phyloP scores from a whole-genome alignment of 1,284 basidiomycete species.

The Cryptococcus depauperatus region DNA sequence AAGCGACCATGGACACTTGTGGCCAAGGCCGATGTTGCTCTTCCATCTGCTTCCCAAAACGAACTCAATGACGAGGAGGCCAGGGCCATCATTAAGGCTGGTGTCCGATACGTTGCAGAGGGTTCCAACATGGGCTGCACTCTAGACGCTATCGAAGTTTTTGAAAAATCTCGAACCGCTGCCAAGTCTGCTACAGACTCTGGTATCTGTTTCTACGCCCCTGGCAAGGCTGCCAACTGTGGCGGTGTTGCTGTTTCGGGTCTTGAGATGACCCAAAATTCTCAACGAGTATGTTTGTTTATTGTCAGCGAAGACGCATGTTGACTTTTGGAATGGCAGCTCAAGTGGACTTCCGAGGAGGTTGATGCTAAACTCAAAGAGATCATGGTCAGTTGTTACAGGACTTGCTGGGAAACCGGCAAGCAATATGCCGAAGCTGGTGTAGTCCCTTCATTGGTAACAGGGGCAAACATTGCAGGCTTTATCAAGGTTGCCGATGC shows the following conservation, averaged over 20 bases:
- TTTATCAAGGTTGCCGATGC: constrained; percentile 59
- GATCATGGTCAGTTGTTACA: constrained; percentile 65
- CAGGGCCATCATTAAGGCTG: constrained; percentile 59
- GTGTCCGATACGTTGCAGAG: constrained; percentile 66
- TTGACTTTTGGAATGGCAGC: constrained; percentile 7
- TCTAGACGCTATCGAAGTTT: constrained; percentile 64
- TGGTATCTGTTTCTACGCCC: constrained; percentile 57
- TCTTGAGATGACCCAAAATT: constrained; percentile 77
- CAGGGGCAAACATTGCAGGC: constrained; percentile 66
- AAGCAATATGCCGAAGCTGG: constrained; percentile 56
- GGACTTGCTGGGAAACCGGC: constrained; percentile 56
- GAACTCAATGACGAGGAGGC: constrained; percentile 64
- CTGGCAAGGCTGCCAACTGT: constrained; percentile 63
- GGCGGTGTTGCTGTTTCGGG: constrained; percentile 56
- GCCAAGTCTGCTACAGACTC: constrained; percentile 45
- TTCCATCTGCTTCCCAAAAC: constrained; percentile 72
- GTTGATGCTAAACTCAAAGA: constrained; percentile 65
- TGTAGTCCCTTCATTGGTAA: constrained; percentile 55
- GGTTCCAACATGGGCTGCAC: constrained; percentile 70
- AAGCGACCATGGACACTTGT: constrained; percentile 69
- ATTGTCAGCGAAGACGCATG: too few relatives aligned
- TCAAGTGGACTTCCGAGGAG: constrained; percentile 56
- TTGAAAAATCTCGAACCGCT: constrained; percentile 56
- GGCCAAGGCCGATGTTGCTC: constrained; percentile 59
- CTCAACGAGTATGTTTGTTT: too few relatives aligned